These are phyloP conservation scores for Chytriomyces hyalinus DNA, from an alignment of 192 early-diverging fungal species.

Conservation along the genomic window DNA sequence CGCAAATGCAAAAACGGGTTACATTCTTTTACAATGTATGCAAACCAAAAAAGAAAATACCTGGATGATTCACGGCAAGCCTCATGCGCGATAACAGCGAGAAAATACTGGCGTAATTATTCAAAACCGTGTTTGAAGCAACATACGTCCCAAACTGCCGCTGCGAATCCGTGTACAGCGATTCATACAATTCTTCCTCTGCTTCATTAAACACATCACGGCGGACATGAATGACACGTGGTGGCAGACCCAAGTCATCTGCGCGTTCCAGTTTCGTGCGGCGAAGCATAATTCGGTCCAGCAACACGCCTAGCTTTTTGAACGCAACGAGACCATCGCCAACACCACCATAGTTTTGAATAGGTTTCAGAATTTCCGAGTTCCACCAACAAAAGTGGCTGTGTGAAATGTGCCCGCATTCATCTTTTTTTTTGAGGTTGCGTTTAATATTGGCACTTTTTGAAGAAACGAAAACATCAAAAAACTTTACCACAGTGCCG, in stretches of 20 bases:
- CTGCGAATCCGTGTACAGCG: conserved; percentile 71
- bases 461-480: too few relatives aligned
- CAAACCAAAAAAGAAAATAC: conserved; percentile 5
- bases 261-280: conserved; percentile 88
- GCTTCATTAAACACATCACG: conserved; percentile 86
- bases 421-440: conserved; percentile 3
- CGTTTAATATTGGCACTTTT: too few relatives aligned
- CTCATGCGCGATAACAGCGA: conserved; percentile 88
- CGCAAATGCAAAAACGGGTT: neutral
- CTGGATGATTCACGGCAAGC: conserved; percentile 88
- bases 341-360: conserved; percentile 73
- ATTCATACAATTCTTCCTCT: conserved; percentile 89
- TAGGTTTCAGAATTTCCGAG: conserved; percentile 86
- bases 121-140: conserved; percentile 78
- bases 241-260: conserved; percentile 86
- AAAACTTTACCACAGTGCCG: conserved; percentile 43
- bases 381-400: conserved; percentile 82
- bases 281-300: conserved; percentile 88
- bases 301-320: conserved; percentile 72
- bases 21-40: neutral
- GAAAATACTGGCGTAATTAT: conserved; percentile 94
- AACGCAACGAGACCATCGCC: conserved; percentile 71
- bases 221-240: conserved; percentile 77
- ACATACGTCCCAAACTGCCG: conserved; percentile 83
- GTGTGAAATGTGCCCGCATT: conserved; percentile 54